Conservation (phyloP, 768 basidiomycete genomes). For the Fistulinella prunicolor region DNA sequence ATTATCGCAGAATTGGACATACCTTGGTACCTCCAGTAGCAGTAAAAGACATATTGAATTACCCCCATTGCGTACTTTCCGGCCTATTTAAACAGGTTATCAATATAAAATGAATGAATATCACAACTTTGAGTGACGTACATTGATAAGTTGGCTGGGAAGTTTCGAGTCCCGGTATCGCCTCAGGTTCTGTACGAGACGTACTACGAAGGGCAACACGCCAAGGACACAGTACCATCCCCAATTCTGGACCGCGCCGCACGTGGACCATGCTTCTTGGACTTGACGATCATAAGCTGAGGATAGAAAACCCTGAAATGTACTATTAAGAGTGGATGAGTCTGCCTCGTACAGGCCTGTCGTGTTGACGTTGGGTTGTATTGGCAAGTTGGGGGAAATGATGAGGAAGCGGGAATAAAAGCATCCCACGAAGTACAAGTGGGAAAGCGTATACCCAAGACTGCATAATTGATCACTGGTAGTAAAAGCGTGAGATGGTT, state of each 20-base stretch:
- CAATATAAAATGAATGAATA: not conserved
- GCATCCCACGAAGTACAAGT: constrained; percentile 73
- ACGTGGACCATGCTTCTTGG: constrained; percentile 42
- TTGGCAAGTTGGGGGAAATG: not conserved
- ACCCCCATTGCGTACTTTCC: constrained; percentile 81
- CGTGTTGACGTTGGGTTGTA: not conserved
- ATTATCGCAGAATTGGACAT: not conserved
- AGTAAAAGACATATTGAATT: constrained; percentile 64
- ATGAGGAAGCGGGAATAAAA: constrained; percentile 46
- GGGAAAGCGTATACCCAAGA: constrained; percentile 69
- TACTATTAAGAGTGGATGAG: not conserved
- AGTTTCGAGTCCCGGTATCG: constrained; percentile 81
- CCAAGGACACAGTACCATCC: constrained; percentile 56
- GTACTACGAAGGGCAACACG: constrained; percentile 66
- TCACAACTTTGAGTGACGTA: too few relatives aligned
- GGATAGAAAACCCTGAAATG: not conserved
- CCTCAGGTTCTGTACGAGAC: constrained; percentile 81
- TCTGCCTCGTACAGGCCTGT: not conserved
- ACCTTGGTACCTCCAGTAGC: constrained; percentile 73
- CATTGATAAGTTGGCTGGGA: constrained; percentile 84
- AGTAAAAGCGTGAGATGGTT: constrained; percentile 6
- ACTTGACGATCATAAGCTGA: constrained; percentile 32
- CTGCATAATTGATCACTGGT: constrained; percentile 80
- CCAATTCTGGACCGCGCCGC: constrained; percentile 53
- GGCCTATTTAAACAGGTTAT: constrained; percentile 45